A percentile compares a stretch with the other conserved stretches of the same genome.
These are phyloP conservation scores for Mycena haematopus DNA, from an alignment of 768 basidiomycete genomes.

Conservation along the genomic window DNA sequence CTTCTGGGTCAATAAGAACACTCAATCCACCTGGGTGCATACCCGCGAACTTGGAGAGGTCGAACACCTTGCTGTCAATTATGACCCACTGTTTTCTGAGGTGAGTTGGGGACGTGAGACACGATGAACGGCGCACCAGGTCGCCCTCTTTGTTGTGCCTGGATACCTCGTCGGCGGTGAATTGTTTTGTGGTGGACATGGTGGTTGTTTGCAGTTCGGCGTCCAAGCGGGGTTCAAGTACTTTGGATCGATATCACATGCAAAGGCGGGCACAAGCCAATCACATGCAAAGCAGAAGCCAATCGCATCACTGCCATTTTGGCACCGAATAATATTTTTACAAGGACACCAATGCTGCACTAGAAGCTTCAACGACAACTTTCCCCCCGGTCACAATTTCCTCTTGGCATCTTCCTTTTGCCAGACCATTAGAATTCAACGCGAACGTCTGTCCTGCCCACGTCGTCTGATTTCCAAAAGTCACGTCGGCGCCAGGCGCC, in stretches of 20 bases:
- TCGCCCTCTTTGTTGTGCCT: constrained; percentile 83
- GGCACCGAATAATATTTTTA: constrained; percentile 11
- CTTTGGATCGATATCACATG: constrained; percentile 3
- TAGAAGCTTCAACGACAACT: constrained; percentile 45
- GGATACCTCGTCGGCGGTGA: constrained; percentile 45
- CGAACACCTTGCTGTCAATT: constrained; percentile 76
- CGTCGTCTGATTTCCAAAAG: constrained; percentile 48
- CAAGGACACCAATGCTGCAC: constrained; percentile 44
- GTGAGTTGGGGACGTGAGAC: not conserved
- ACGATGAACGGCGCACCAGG: constrained; percentile 53
- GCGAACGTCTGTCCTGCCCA: constrained; percentile 61
- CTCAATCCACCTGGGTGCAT: constrained; percentile 78
- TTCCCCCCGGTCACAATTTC: constrained; percentile 43
- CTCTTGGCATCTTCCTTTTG: constrained; percentile 45
- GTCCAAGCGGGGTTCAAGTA: too few species aligned
- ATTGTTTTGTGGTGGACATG: constrained; percentile 40
- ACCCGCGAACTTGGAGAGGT: constrained; percentile 71
- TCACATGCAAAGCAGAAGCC: not conserved
- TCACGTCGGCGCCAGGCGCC: constrained; percentile 56
- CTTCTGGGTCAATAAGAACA: constrained; percentile 68
- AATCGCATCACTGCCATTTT: too few species aligned
- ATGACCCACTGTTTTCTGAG: constrained; percentile 70
- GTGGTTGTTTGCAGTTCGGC: not conserved
- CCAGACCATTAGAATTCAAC: constrained; percentile 39
- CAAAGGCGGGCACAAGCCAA: too few species aligned